Evolutionary conservation across 495 filamentous ascomycete genomes (phyloP).

Genomic region (Astrothelium macrocarpum): DNA sequence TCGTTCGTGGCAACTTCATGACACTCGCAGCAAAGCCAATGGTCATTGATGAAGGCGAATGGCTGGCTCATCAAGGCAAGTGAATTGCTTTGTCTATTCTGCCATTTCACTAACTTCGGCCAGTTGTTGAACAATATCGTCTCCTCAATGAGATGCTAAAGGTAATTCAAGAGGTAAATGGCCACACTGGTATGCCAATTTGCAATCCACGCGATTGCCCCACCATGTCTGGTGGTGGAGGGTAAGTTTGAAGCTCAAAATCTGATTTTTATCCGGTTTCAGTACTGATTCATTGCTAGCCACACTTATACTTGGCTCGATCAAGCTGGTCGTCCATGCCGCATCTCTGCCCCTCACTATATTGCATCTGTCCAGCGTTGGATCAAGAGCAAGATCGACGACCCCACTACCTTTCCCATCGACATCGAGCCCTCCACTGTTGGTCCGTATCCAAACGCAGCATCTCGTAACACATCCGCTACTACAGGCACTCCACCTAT

Average conservation of each 20-base stretch:
- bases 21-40: slow-evolving; percentile 82
- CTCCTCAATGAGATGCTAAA: slow-evolving; percentile 74
- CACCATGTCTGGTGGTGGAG: slow-evolving; percentile 73
- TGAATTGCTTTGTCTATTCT: slow-evolving; percentile 1
- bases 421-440: slow-evolving; percentile 21
- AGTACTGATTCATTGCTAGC: slow-evolving; percentile 34
- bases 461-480: slow-evolving; percentile 34
- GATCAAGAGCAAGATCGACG: slow-evolving; percentile 86
- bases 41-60: slow-evolving; percentile 82
- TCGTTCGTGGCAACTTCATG: slow-evolving; percentile 94
- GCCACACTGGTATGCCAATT: slow-evolving; percentile 56
- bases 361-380: slow-evolving; percentile 85
- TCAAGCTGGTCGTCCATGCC: slow-evolving; percentile 43
- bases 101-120: slow-evolving; percentile 15
- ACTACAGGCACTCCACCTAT: slow-evolving; percentile 45
- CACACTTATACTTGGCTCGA: slow-evolving; percentile 90
- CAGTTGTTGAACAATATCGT: slow-evolving; percentile 86
- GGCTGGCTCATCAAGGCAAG: slow-evolving; percentile 88
- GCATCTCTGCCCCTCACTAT: slow-evolving; percentile 54
- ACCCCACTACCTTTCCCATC: slow-evolving; percentile 77
- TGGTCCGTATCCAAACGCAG: slow-evolving; percentile 23
- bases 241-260: slow-evolving; percentile 46
- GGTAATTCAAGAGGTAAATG: slow-evolving; percentile 70
- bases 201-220: slow-evolving; percentile 79
- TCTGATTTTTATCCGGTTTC: neutral